These are phyloP conservation scores for Dothidotthia symphoricarpi DNA, from an alignment of 2,329 filamentous ascomycete genomes.

Conservation along the genomic window DNA sequence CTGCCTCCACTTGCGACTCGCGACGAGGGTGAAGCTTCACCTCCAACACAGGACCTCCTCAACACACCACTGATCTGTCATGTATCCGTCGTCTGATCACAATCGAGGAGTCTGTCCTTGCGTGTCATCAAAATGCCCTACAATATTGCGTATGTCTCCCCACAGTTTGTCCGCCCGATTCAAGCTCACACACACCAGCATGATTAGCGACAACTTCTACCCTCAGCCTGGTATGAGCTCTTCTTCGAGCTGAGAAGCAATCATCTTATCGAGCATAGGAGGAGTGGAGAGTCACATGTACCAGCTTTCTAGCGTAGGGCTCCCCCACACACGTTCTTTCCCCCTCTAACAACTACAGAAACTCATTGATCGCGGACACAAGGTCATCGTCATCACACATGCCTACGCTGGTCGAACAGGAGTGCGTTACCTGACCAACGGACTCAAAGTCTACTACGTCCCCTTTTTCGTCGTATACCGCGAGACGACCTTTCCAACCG, in stretches of 20 bases:
- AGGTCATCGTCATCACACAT: slow-evolving; percentile 96
- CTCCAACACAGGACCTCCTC: background rate
- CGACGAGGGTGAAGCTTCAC: slow-evolving; percentile 2
- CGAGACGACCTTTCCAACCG: slow-evolving; percentile 87
- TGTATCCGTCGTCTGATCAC: slow-evolving; percentile 14
- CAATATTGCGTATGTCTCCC: slow-evolving; percentile 62
- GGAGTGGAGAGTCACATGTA: slow-evolving; percentile 98
- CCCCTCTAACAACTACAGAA: slow-evolving; percentile 55
- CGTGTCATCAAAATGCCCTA: slow-evolving; percentile 56
- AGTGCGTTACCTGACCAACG: slow-evolving; percentile 93
- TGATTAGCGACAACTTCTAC: slow-evolving; percentile 99
- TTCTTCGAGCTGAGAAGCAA: background rate
- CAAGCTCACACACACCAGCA: slow-evolving; percentile 49
- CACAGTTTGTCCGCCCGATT: background rate
- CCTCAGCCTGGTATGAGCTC: slow-evolving; percentile 70
- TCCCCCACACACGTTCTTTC: background rate
- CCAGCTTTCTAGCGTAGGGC: slow-evolving; percentile 73
- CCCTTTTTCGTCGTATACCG: slow-evolving; percentile 96
- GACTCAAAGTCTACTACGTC: slow-evolving; percentile 96
- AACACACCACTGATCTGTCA: slow-evolving; percentile 19
- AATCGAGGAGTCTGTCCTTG: slow-evolving; percentile 23
- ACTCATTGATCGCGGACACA: slow-evolving; percentile 94
- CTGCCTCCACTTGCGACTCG: slow-evolving; percentile 4
- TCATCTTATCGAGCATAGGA: slow-evolving; percentile 48
- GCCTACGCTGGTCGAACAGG: slow-evolving; percentile 88